Conservation (phyloP, 106 monocot genomes). For the Narthecium ossifragum region DNA sequence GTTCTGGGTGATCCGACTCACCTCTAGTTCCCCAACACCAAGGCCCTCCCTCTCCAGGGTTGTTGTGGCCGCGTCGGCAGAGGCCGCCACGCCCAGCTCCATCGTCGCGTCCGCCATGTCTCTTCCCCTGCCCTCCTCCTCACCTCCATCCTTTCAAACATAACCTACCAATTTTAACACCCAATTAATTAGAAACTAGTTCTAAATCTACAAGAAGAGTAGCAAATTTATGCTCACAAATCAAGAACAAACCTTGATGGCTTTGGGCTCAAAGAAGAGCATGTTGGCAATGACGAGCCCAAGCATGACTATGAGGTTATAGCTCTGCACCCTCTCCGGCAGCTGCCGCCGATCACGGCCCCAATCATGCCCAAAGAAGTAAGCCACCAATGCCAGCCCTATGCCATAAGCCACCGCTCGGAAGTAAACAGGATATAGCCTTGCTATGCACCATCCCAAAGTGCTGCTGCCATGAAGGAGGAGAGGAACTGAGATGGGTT, state of each 20-base stretch:
- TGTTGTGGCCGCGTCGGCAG: too few relatives aligned
- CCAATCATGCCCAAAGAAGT: conserved; percentile 25
- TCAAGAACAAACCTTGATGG: conserved; percentile 39
- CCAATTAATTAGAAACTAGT: not conserved
- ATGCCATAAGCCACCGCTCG: conserved; percentile 34
- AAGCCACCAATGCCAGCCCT: conserved; percentile 20
- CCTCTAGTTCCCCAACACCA: too few relatives aligned
- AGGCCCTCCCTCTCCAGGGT: too few relatives aligned
- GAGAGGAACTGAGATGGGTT: too few relatives aligned
- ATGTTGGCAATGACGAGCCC: conserved; percentile 49
- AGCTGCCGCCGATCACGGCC: conserved; percentile 3
- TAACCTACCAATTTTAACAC: not conserved
- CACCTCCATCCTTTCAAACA: conserved; percentile 2
- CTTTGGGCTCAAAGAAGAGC: conserved; percentile 60
- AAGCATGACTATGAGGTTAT: conserved; percentile 40
- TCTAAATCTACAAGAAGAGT: not conserved
- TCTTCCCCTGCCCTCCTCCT: conserved; percentile 2
- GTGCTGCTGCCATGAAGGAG: too few relatives aligned
- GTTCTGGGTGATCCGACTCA: too few relatives aligned
- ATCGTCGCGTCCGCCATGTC: conserved; percentile 16
- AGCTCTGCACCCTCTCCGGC: conserved; percentile 31
- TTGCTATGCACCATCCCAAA: conserved; percentile 74
- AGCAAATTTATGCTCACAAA: not conserved
- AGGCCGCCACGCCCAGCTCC: conserved; percentile 11
- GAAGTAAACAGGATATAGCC: conserved; percentile 78